Base-by-base conservation (phyloP, 2,329 filamentous ascomycete genomes). In the Fusarium sp. region DNA sequence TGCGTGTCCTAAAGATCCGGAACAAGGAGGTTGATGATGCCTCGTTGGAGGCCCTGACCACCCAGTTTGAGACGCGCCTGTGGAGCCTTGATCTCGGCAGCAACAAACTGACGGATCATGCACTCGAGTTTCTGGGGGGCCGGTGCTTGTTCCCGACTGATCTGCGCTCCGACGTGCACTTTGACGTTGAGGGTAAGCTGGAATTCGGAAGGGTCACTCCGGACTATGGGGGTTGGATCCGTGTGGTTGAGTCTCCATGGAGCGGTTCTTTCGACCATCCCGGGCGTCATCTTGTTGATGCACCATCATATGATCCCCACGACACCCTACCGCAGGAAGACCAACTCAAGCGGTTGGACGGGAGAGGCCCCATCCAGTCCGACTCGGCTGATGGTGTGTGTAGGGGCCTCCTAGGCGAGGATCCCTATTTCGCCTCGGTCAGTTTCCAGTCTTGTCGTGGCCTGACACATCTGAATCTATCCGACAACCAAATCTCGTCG, bases 61-160 rank as follows among this genome's bases (percentile, higher is more conserved):
- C 4, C 70, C 85, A 44, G 74, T 87, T 75, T 71, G 76, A 66
- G 70, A 77, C 6, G 12, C 85, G 82, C 31, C 78, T 91, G 12
- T 91, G 89, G 89, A 90, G 89, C 72, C 76, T 91, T 6, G 89
- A 92, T 69, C 58, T 91, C 1, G 82, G 84, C 40, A 62, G 84
- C 7, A 92, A 92, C 71, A 83, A 82, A 12, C 75, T 92, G 11
- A 86, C 84, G 0, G 89, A 91, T 73, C 73, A 40, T 3, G 73
- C 81, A 5, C 74, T 90, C 12, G 75, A 81, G 9, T 51, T 33
- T 4, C 46, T 83, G 5, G 68, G 78, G 7, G 49, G 77, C 7
- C 70, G 73, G 20, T 84, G 81, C 68, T 81, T 86, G 14, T 78
- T 79, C 4, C 58, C 65, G 14, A 70, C 75, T 9, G 76, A 79